These are phyloP conservation scores for Sanghuangporus baumii DNA, from an alignment of 1,284 basidiomycete species.

Conservation along the genomic window DNA sequence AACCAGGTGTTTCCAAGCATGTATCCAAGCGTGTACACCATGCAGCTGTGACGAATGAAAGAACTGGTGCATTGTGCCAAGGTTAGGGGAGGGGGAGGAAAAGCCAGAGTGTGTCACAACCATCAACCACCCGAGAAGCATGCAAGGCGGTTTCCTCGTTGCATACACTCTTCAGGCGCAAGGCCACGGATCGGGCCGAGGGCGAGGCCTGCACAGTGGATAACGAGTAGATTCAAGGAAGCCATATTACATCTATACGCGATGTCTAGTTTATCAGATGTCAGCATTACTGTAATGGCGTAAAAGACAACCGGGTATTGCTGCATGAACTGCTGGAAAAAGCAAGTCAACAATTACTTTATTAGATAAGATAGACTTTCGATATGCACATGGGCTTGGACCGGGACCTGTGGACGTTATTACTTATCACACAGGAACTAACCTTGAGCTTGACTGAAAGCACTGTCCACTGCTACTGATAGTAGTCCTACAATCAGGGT, in stretches of 20 bases:
- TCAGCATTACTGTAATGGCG: background rate
- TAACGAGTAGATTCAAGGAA: background rate
- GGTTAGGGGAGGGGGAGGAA: background rate
- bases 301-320: background rate
- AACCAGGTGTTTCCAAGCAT: background rate
- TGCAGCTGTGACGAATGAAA: slow-evolving; percentile 12
- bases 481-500: no score
- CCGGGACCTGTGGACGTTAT: background rate
- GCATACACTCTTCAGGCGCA: slow-evolving; percentile 10
- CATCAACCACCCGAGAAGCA: slow-evolving; percentile 3
- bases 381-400: background rate
- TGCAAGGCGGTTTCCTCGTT: slow-evolving; percentile 7
- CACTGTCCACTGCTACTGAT: no score
- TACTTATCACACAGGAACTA: background rate
- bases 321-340: background rate
- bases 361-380: background rate
- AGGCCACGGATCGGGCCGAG: slow-evolving; percentile 6
- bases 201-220: background rate
- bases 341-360: background rate
- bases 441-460: background rate
- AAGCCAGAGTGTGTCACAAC: background rate
- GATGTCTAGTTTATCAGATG: background rate
- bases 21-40: slow-evolving; percentile 13
- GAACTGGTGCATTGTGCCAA: background rate
- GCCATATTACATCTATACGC: background rate